phyloP scores from a whole-genome alignment of 495 filamentous ascomycete genomes.

The Talaromyces thailandensis region DNA sequence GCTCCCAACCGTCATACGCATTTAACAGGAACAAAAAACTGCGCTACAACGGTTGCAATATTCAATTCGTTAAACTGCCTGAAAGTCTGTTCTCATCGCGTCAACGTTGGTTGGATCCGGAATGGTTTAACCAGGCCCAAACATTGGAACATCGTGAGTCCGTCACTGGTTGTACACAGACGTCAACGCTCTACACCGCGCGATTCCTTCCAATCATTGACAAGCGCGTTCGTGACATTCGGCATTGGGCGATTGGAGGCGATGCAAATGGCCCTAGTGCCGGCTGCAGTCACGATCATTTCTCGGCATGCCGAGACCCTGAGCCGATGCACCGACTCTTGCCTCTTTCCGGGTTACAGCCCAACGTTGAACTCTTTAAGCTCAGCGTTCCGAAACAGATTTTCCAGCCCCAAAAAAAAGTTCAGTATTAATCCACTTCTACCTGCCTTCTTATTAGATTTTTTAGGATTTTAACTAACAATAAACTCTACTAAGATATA shows the following conservation, averaged over 20 bases:
- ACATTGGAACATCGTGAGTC: neutral
- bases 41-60: too few relatives aligned
- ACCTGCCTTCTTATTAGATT: too few relatives aligned
- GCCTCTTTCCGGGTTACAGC: neutral
- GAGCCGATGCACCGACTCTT: neutral
- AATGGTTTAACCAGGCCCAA: neutral
- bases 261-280: neutral
- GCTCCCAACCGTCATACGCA: too few relatives aligned
- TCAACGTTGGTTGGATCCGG: neutral
- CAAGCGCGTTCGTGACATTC: neutral
- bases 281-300: neutral
- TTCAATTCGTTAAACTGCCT: neutral
- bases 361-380: too few relatives aligned
- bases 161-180: neutral
- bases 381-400: too few relatives aligned
- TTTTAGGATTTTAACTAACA: too few relatives aligned
- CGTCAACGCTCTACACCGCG: neutral
- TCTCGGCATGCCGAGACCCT: neutral
- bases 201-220: neutral
- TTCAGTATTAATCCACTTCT: too few relatives aligned
- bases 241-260: neutral
- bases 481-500: too few relatives aligned
- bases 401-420: too few relatives aligned
- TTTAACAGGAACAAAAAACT: too few relatives aligned
- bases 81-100: neutral